These are phyloP conservation scores for Populus pruinosa DNA, from an alignment of 345 rosid species.

Conservation along the genomic window DNA sequence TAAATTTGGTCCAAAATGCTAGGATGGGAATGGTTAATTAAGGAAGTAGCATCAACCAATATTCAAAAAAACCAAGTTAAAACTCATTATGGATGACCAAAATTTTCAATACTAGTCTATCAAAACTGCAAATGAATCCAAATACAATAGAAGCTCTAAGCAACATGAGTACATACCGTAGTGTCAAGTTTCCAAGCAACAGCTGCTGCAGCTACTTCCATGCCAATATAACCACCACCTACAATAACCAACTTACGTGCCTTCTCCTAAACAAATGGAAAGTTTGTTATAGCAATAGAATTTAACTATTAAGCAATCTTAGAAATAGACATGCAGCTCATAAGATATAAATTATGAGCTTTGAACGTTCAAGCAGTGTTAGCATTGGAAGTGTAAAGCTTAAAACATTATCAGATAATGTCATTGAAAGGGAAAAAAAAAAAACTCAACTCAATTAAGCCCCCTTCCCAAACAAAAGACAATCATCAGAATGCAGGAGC, in stretches of 20 bases:
- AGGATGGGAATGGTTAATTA: neutral
- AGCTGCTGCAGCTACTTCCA: conserved; percentile 99
- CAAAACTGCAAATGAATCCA: neutral
- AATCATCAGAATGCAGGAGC: neutral
- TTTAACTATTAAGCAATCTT: neutral
- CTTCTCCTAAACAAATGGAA: conserved; percentile 47
- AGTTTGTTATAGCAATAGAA: neutral
- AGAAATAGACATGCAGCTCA: neutral
- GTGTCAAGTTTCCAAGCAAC: conserved; percentile 95
- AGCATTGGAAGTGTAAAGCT: neutral
- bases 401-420: too few species aligned
- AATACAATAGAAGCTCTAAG: neutral
- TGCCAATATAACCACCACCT: conserved; percentile 98
- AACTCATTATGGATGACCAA: neutral
- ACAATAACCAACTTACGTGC: conserved; percentile 74
- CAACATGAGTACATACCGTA: conserved; percentile 39
- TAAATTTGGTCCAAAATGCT: neutral
- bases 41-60: neutral
- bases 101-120: neutral
- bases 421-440: too few species aligned
- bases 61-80: neutral
- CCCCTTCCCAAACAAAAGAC: neutral
- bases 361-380: neutral
- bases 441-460: too few species aligned
- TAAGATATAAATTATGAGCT: neutral